Evolutionary conservation across 2,329 filamentous ascomycete species (phyloP).

Genomic region (Amauroascus verrucosus): DNA sequence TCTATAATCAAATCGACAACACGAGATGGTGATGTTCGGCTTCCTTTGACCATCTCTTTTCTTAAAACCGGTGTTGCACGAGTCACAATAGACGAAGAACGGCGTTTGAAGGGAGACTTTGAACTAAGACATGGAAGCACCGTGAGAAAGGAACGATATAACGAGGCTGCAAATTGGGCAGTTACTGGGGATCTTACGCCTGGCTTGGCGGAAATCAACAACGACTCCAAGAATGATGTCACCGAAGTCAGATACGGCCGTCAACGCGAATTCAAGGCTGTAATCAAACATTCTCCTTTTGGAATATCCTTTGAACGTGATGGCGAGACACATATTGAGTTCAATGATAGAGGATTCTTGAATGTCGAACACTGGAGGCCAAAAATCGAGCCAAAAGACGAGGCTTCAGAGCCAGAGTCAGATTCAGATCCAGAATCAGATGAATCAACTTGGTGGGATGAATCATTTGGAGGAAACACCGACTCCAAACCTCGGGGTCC

Average conservation of each 20-base stretch:
- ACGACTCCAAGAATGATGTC: constrained; percentile 55
- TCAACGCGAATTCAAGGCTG: constrained; percentile 63
- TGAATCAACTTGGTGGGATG: constrained; percentile 96
- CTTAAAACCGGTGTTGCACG: constrained; percentile 80
- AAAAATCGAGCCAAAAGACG: constrained; percentile 56
- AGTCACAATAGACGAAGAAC: constrained; percentile 84
- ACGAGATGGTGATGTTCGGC: constrained; percentile 55
- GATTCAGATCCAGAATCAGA: constrained; percentile 61
- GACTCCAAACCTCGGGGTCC: constrained; percentile 92
- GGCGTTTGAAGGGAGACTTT: constrained; percentile 77
- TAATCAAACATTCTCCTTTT: constrained; percentile 76
- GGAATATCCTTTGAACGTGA: constrained; percentile 77
- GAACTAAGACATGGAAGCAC: constrained; percentile 74
- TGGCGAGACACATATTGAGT: constrained; percentile 67
- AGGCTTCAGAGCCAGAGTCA: constrained; percentile 26
- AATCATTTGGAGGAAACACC: constrained; percentile 88
- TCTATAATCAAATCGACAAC: constrained; percentile 70
- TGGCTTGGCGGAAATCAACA: constrained; percentile 59
- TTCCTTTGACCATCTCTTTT: constrained; percentile 80
- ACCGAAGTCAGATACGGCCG: constrained; percentile 71
- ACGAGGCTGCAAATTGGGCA: constrained; percentile 77
- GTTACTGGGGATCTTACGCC: constrained; percentile 69
- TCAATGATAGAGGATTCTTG: constrained; percentile 82
- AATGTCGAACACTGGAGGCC: constrained; percentile 94
- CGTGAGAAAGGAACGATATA: constrained; percentile 84